Conservation (phyloP, 305 asterid genomes). For the Fraxinus sp. region DNA sequence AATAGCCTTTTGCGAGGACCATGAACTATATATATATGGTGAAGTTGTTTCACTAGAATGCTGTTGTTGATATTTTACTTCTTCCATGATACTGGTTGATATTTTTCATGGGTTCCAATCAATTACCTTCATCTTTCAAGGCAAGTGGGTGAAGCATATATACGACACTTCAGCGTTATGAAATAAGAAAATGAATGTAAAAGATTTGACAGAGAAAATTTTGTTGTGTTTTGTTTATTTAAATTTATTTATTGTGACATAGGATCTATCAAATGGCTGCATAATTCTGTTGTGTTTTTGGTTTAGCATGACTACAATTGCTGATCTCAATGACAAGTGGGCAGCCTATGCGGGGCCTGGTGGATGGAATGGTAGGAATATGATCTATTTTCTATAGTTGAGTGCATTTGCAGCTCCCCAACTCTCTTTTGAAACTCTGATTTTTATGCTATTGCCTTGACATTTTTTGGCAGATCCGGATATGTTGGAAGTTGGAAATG, state of each 20-base stretch:
- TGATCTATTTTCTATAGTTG: constrained; percentile 13
- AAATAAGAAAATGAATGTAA: no score
- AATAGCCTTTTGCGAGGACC: neutral
- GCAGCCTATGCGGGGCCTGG: constrained; percentile 99
- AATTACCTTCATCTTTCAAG: neutral
- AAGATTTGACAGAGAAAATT: neutral
- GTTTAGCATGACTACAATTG: constrained; percentile 78
- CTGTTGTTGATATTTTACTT: neutral
- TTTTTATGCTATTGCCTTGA: constrained; percentile 5
- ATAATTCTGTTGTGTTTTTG: neutral
- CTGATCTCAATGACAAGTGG: constrained; percentile 96
- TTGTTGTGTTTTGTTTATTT: neutral
- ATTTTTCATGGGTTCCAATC: neutral
- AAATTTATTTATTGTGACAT: neutral
- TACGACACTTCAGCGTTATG: neutral
- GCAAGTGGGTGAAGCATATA: neutral
- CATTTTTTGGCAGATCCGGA: constrained; percentile 71
- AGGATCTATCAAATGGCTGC: neutral
- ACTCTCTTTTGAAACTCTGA: neutral
- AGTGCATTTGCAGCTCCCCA: neutral
- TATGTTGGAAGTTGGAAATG: constrained; percentile 98
- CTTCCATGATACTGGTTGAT: no score
- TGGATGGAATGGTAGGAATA: constrained; percentile 89
- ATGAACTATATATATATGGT: neutral
- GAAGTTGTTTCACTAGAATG: neutral